Conservation (phyloP, 176 grass and related monocot species). For the Paspalum vaginatum region DNA sequence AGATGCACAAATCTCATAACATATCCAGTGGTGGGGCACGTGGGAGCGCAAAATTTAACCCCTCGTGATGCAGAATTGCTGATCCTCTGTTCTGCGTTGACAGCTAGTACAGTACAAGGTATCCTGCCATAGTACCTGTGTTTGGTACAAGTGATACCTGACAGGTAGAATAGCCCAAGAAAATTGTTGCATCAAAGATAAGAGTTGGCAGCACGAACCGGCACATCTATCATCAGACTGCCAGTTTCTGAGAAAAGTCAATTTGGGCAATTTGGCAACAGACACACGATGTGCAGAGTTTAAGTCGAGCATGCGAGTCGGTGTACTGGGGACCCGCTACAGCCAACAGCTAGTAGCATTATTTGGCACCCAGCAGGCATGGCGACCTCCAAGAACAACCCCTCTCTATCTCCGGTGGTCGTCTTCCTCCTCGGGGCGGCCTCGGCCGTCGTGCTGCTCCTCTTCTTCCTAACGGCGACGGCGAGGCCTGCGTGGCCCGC, state of each 20-base stretch:
- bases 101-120: neutral
- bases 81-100: no score
- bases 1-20: no score
- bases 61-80: no score
- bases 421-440: constrained; percentile 50
- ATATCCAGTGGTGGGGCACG: no score
- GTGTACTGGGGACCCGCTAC: neutral
- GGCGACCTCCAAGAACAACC: constrained; percentile 36
- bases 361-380: neutral
- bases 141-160: neutral
- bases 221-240: neutral
- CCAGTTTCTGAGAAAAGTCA: neutral
- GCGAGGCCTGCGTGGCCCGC: constrained; percentile 4
- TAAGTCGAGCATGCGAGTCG: neutral
- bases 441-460: constrained; percentile 40
- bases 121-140: neutral
- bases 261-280: constrained; percentile 18
- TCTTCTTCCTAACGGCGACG: constrained; percentile 43
- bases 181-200: neutral
- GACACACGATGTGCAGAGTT: neutral
- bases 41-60: no score
- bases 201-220: constrained; percentile 19
- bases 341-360: neutral
- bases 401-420: constrained; percentile 23
- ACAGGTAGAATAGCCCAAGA: neutral